Percentiles rank a stretch among this genome's conserved stretches.
Evolutionary conservation across 1,284 basidiomycete species (phyloP).

Genomic region (Tranzscheliella williamsii): DNA sequence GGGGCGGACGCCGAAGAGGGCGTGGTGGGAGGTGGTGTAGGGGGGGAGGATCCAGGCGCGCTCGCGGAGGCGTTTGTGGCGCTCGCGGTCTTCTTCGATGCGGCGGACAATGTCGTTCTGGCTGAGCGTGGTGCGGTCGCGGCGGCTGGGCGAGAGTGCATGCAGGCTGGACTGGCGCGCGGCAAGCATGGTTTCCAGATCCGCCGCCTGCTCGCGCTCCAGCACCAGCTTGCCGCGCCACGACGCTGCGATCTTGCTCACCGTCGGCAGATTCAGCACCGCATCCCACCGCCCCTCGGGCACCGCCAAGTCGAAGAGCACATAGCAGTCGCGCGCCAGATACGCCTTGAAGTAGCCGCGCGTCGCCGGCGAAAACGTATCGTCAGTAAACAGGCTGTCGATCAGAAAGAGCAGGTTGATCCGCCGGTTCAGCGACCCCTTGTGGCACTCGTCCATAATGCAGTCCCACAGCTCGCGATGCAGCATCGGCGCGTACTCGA

Average conservation of each 20-base stretch:
- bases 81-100: constrained; percentile 91
- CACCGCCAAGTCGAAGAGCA: constrained; percentile 20
- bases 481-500: constrained; percentile 79
- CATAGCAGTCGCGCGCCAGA: constrained; percentile 21
- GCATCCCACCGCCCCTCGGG: constrained; percentile 30
- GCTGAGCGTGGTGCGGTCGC: constrained; percentile 63
- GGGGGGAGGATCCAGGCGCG: constrained; percentile 86
- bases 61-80: constrained; percentile 84
- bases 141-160: constrained; percentile 9
- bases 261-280: constrained; percentile 20
- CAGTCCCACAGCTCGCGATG: constrained; percentile 90
- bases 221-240: constrained; percentile 20
- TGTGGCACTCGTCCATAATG: constrained; percentile 83
- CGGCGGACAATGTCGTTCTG: constrained; percentile 77
- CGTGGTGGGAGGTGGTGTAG: constrained; percentile 58
- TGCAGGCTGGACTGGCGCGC: constrained; percentile 8
- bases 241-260: constrained; percentile 10
- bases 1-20: constrained; percentile 14
- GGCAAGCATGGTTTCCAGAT: constrained; percentile 10
- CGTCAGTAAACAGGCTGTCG: constrained; percentile 69
- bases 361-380: constrained; percentile 15
- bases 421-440: constrained; percentile 81
- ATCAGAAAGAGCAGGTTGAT: constrained; percentile 92
- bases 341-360: constrained; percentile 6
- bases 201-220: constrained; percentile 1